Base-by-base conservation (phyloP, 1,139 yeast genomes). In the Yamadazyma pseudoaaseri region DNA sequence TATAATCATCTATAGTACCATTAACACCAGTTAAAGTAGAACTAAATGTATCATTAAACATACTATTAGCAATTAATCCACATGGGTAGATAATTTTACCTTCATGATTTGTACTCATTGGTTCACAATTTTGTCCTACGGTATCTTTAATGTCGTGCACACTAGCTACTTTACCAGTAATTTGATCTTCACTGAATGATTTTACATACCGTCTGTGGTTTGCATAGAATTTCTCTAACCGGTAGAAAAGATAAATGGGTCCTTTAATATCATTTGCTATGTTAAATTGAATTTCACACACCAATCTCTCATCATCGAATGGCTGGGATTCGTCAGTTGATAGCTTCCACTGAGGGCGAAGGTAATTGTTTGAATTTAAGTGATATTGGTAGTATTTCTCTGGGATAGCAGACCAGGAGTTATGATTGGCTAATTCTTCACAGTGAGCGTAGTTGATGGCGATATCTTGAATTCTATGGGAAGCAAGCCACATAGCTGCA, bases 191-290 rank as follows among this genome's bases (percentile, higher is more conserved):
- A 59, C 89, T 82, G 56, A 80, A 89, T 4, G 96, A 86, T 55
- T 86, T 82, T 27, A 86, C 98, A 58, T 76, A 92, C 52, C 97
- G 79, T 57, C 98, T 82, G 61, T 92, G 98, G 62, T 92, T 92
- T 36, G 95, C 95, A 58, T 84, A 79, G 58, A 92, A 92, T 47
- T 84, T 81, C 42, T 89, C 81, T 47, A 92, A 62, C 48, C 86
- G 73, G 69, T 92, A 92, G 58, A 82, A 87, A 44, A 87, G 61
- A 51, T 75, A 87, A 26, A 90, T 76, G 3, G 96, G 94, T 2
- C 83, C 79, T 28, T 81, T 80, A 57, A 92, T 67, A 28, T 75
- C 78, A 33, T 76, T 66, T 16, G 96, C 94, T n/a, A 86, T 72
- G 34, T 79, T 73, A 54, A 92, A 90, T 58, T 86, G 87, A 36